Evolutionary conservation across 2,329 filamentous ascomycete genomes (phyloP).

Genomic region (Colletotrichum sp.): DNA sequence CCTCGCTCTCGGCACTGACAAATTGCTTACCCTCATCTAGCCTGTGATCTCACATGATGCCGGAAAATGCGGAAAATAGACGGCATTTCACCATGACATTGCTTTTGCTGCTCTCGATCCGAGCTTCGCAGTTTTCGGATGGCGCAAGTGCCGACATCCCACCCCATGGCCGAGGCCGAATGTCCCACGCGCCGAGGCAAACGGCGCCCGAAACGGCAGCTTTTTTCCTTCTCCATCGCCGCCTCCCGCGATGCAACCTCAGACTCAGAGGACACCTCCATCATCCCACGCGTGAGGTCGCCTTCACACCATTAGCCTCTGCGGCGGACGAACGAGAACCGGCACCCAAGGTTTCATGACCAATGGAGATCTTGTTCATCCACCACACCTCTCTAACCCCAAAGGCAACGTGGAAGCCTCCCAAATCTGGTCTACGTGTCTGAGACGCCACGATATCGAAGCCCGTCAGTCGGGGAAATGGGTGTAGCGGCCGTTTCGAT

Average conservation of each 20-base stretch:
- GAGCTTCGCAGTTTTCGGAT: not conserved
- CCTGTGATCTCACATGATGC: not conserved
- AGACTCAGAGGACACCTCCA: not conserved
- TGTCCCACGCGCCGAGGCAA: not conserved
- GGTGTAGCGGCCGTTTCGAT: not conserved
- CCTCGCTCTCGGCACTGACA: not conserved
- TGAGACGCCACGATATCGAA: constrained; percentile 5
- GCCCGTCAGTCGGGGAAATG: not conserved
- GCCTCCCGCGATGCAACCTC: not conserved
- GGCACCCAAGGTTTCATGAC: not conserved
- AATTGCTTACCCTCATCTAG: not conserved
- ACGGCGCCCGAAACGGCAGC: not conserved
- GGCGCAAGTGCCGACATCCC: not conserved
- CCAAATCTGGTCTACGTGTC: constrained; percentile 1
- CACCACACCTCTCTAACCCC: not conserved
- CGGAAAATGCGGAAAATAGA: not conserved
- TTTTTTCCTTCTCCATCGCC: not conserved
- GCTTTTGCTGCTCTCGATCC: not conserved
- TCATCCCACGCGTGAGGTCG: not conserved
- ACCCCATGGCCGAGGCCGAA: not conserved
- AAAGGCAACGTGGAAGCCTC: not conserved
- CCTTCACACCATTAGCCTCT: constrained; percentile 6
- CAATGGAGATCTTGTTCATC: not conserved
- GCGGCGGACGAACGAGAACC: not conserved
- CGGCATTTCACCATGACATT: not conserved